Evolutionary conservation across 225 moss, liverwort and hornwort species (phyloP).

Genomic region (Pleurozium schreberi): DNA sequence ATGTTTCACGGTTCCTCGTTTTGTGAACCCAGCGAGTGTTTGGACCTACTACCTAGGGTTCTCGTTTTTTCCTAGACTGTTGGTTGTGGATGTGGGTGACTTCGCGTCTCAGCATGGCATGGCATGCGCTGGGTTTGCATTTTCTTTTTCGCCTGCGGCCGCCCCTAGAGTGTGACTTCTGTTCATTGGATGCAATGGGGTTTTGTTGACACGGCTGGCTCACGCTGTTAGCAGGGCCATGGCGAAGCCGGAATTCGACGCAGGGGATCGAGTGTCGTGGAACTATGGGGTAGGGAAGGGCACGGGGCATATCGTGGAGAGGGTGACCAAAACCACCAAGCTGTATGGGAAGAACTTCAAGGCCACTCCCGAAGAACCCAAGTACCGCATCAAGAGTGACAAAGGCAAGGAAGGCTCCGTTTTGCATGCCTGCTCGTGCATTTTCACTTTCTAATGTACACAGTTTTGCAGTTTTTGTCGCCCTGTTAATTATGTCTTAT

Average conservation of each 20-base stretch:
- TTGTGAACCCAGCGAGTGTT: background rate
- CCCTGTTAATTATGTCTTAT: background rate
- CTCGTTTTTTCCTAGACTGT: background rate
- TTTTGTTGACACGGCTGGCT: background rate
- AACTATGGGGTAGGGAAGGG: conserved; percentile 54
- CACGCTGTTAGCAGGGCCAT: conserved; percentile 1
- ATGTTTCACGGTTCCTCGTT: background rate
- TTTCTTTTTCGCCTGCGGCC: background rate
- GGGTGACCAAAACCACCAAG: conserved; percentile 43
- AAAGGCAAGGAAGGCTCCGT: conserved; percentile 32
- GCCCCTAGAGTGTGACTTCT: background rate
- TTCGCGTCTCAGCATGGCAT: background rate
- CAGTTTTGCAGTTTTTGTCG: background rate
- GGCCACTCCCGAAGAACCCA: conserved; percentile 51
- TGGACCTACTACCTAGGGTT: background rate
- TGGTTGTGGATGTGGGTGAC: background rate
- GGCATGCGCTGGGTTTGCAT: background rate
- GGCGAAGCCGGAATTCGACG: conserved; percentile 50
- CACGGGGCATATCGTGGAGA: conserved; percentile 47
- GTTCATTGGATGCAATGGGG: background rate
- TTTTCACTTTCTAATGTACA: background rate
- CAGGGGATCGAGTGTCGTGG: conserved; percentile 54
- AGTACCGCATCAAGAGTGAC: conserved; percentile 55
- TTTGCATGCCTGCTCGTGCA: background rate
- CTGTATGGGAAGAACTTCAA: conserved; percentile 50